Evolutionary conservation across 176 grass and related monocot species (phyloP), one percentile per base, ranked within the genome.

Genomic region (Avena atlantica): DNA sequence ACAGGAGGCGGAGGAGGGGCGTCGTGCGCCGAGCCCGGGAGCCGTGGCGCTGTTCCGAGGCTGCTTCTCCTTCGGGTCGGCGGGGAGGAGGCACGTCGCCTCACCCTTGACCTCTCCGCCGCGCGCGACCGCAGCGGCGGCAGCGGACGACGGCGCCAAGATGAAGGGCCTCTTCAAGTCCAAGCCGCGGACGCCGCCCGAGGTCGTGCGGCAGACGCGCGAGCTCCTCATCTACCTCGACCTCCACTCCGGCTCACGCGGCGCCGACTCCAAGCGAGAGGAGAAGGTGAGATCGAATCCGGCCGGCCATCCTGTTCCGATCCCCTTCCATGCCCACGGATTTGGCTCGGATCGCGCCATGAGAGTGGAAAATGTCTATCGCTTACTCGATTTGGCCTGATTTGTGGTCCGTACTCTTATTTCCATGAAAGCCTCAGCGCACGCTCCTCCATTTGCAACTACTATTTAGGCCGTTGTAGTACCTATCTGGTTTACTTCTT

Each of bases 151-250:
- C 71, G 90, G 53, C 71, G 82, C 59, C 44, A 91, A 91, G 88
- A 94, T 96, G 97, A 96, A 96, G 94, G 92, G 90, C 51, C 87
- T 99, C 81, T 99, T 99, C 85, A 96, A 93, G 90, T 90, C 97
- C 6, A 99, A 94, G 91, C 97, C 92, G 59, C 87, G 90, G 87
- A 96, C 91, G 52, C 87, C 94, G 19, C 86, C 94, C 5, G 94
- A 96, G 56, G 85, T 99, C 24, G 97, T 96, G 29, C 84, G 90
- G 78, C 92, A 94, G 74, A 96, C 97, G 76, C 87, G 94, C 45
- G 92, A 96, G 59, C 88, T 94, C 67, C 92, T 99, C 12, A 50
- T 93, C 75, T 83, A 86, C 51, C 19, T 96, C 81, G 94, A 96
- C 83, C 48, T 93, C 52, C 73, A 93, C 20, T 79, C 53, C 49